Base-by-base conservation (phyloP, 2,329 filamentous ascomycete species). In the Plenodomus lindquistii region DNA sequence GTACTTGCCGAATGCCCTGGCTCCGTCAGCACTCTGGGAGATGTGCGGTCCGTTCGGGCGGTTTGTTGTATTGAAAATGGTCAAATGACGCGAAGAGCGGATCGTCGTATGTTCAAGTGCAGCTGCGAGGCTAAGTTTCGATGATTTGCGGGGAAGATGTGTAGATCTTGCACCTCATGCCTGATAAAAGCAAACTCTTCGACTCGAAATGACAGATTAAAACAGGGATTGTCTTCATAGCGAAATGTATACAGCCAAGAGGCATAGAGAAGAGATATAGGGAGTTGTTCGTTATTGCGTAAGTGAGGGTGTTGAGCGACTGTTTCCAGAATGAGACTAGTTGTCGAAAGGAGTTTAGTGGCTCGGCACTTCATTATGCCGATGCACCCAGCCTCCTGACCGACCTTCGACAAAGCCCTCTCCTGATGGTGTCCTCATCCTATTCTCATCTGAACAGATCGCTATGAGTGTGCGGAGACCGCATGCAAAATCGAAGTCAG, bases 401-500 rank as follows among this genome's bases (percentile, higher is more conserved):
- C n/a, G n/a, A n/a, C n/a, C n/a, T n/a, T n/a, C n/a, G n/a, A n/a
- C n/a, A n/a, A n/a, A n/a, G n/a, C n/a, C n/a, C n/a, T n/a, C n/a
- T n/a, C n/a, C n/a, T n/a, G n/a, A n/a, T n/a, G n/a, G n/a, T n/a
- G n/a, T n/a, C n/a, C n/a, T n/a, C n/a, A n/a, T n/a, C n/a, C n/a
- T n/a, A n/a, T n/a, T n/a, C n/a, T n/a, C n/a, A n/a, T n/a, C n/a
- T n/a, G n/a, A n/a, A n/a, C n/a, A 24, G 22, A 24, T 24, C 10
- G 13, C 22, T 9, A 54, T 55, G 48, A 35, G 48, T 16, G 38
- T 42, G 6, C 51, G 48, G 17, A 57, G 46, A 36, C 40, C 53
- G n/a, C 57, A 59, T 38, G 35, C 24, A 3, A 59, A 60, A 37
- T 45, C 54, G 6, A 54, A 39, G 45, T 20, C 51, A 6, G 52